Evolutionary conservation across 306 rosid genomes (phyloP).

Genomic region (Fagus crenata): DNA sequence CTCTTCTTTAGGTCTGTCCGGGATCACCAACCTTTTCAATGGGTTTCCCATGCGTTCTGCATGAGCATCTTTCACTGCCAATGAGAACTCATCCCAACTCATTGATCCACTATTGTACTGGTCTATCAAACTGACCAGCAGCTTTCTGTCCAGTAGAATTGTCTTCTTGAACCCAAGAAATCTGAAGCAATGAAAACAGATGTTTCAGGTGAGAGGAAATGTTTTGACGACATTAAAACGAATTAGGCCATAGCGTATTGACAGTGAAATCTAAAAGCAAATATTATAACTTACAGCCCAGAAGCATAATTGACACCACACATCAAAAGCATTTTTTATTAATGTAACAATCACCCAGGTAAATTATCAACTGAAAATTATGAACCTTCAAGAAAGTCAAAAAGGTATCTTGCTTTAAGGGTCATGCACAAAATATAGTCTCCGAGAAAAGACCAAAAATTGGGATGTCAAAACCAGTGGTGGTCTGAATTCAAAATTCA

Average conservation of each 20-base stretch:
- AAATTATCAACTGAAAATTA: background rate
- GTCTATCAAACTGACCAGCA: slow-evolving; percentile 82
- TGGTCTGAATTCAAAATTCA: slow-evolving; percentile 2
- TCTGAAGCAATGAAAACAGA: slow-evolving; percentile 43
- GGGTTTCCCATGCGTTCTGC: slow-evolving; percentile 82
- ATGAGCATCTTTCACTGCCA: slow-evolving; percentile 77
- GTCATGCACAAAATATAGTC: background rate
- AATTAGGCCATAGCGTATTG: background rate
- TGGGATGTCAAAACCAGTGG: background rate
- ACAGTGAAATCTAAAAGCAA: too few relatives aligned
- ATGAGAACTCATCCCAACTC: slow-evolving; percentile 80
- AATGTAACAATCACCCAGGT: background rate
- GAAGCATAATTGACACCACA: background rate
- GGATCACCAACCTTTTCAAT: slow-evolving; percentile 61
- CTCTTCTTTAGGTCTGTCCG: slow-evolving; percentile 91
- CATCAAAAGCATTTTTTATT: background rate
- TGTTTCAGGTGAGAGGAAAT: background rate
- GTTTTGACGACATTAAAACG: background rate
- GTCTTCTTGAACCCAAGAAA: slow-evolving; percentile 89
- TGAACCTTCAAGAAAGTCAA: background rate
- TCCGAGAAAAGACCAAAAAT: background rate
- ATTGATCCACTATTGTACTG: slow-evolving; percentile 52
- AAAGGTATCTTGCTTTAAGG: background rate
- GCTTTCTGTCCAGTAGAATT: slow-evolving; percentile 71
- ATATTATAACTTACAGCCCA: background rate